Base-by-base conservation (phyloP, 768 basidiomycete species). In the Mycena leptocephala region DNA sequence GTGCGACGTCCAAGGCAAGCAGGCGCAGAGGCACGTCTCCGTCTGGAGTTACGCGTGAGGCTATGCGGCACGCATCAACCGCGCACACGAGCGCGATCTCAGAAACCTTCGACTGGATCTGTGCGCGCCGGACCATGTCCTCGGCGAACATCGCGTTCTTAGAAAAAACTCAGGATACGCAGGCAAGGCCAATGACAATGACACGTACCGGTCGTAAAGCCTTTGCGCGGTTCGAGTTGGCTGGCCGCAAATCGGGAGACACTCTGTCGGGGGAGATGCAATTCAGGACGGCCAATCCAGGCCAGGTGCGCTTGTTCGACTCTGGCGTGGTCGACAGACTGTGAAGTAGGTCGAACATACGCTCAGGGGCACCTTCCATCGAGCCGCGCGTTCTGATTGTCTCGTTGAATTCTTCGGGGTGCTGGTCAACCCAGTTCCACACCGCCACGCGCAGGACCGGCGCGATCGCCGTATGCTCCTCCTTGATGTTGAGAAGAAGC, bases 351-450 rank as follows among this genome's bases (percentile, higher is more conserved):
- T 98, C 97, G 80, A 96, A 98, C 3, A 97, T 91, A 10, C 95
- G 92, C 81, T 98, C 96, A 0, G 96, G 94, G 0, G 93, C 92
- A 53, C 95, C 95, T 73, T 98, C 97, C 16, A 95, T 87, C 58
- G 86, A 89, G 33, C 93, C 91, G 56, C 93, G 89, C 4, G 88
- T 86, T 13, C 90, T 87, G 43, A 96, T 88, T 6, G 92, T 89
- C 9, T 96, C 93, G 67, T 93, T 93, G 82, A 93, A 98, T 81
- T 98, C 95, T 7, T 87, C 85, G 0, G 95, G 94, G 80, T 93
- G 95, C 28, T 91, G 87, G 35, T 94, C 93, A 37, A 97, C 93
- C 96, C 96, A 98, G 76, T 94, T 96, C 96, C 97, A 97, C 32
- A 98, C 87, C 1, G 95, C 95, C 33, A 90, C 88, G 26, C 96